Percentiles rank a stretch among this genome's conserved stretches.
Evolutionary conservation across 768 basidiomycete species (phyloP).

Genomic region (Russula griseocarnosa): DNA sequence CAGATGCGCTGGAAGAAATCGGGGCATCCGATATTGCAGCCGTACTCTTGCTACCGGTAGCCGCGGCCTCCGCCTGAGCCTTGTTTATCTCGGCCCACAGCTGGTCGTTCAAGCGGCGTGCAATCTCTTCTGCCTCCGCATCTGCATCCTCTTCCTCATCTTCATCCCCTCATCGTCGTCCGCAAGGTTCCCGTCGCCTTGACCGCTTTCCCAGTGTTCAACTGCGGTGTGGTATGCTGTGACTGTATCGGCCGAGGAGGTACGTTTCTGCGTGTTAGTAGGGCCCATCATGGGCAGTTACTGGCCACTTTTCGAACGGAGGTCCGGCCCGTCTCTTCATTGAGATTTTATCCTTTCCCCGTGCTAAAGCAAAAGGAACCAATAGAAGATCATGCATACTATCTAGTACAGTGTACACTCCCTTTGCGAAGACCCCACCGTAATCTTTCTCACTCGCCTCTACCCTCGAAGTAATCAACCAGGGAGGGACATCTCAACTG

Average conservation of each 20-base stretch:
- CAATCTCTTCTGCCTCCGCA: constrained; percentile 68
- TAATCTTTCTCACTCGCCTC: neutral
- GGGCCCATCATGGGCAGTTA: neutral
- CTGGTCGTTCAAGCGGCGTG: constrained; percentile 67
- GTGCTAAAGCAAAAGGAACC: too few species aligned
- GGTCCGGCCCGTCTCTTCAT: neutral
- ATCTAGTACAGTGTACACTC: neutral
- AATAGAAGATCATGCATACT: neutral
- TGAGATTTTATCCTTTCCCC: too few species aligned
- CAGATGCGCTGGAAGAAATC: constrained; percentile 22
- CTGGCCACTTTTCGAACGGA: neutral
- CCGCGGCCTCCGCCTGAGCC: constrained; percentile 47
- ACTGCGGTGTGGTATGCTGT: neutral
- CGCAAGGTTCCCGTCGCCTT: constrained; percentile 1
- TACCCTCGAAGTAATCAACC: neutral
- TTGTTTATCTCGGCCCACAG: constrained; percentile 73
- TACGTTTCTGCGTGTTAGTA: neutral
- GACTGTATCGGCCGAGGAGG: neutral
- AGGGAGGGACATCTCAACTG: neutral
- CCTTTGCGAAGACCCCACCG: neutral
- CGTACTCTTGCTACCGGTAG: constrained; percentile 24
- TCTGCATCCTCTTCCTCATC: constrained; percentile 57
- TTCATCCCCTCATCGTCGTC: constrained; percentile 41
- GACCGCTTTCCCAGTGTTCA: neutral
- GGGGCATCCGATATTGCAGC: constrained; percentile 13